Percentiles rank a stretch among this genome's conserved stretches.
phyloP scores from a whole-genome alignment of 1,139 yeast genomes.

The Hansenula sp. region DNA sequence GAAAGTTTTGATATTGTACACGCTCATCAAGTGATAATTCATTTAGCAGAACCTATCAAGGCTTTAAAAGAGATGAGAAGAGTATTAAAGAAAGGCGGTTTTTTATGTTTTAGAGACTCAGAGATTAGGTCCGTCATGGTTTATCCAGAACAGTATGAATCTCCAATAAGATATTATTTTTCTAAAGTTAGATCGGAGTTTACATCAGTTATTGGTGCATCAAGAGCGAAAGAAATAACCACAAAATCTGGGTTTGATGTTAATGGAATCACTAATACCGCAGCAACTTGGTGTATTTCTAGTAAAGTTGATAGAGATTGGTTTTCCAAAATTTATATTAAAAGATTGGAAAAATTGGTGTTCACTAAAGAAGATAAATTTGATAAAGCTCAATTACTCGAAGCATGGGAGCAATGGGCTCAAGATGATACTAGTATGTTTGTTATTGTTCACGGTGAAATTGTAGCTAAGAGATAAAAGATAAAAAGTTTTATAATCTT shows the following conservation, averaged over 20 bases:
- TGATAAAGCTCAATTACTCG: not conserved
- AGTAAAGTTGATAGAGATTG: not conserved
- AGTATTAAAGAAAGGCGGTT: constrained; percentile 46
- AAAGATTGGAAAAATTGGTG: not conserved
- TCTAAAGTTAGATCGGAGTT: not conserved
- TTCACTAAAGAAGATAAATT: not conserved
- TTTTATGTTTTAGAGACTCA: constrained; percentile 31
- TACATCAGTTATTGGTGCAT: not conserved
- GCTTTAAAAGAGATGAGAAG: constrained; percentile 47
- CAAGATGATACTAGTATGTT: not conserved
- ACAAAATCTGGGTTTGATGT: not conserved
- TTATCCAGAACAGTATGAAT: constrained; percentile 24
- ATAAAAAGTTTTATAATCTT: too few relatives aligned
- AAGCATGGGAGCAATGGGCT: constrained; percentile 1
- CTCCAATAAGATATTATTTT: constrained; percentile 5
- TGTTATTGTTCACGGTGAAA: not conserved
- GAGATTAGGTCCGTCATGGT: constrained; percentile 23
- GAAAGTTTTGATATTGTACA: constrained; percentile 36
- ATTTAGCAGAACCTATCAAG: constrained; percentile 33
- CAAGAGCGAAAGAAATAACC: not conserved
- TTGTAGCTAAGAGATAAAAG: not conserved
- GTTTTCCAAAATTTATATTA: not conserved
- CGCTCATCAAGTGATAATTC: constrained; percentile 38
- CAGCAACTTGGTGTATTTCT: constrained; percentile 1
- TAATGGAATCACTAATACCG: not conserved